Percentiles rank a stretch among this genome's conserved stretches.
Evolutionary conservation across 2,329 filamentous ascomycete species (phyloP).

Genomic region (Talaromyces islandicus): DNA sequence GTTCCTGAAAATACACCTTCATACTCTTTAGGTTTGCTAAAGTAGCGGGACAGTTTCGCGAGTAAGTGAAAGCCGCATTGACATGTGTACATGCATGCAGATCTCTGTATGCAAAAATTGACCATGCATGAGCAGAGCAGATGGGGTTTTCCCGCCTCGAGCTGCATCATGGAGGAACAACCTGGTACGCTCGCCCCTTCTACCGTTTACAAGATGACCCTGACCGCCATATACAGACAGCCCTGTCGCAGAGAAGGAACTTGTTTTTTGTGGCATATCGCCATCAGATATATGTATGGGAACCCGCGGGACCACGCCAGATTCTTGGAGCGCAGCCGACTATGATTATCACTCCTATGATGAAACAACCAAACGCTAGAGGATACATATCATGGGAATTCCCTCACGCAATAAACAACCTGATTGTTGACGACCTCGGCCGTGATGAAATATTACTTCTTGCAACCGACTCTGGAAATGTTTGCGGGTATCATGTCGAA

Average conservation of each 20-base stretch:
- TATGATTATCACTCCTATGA: slow-evolving; percentile 38
- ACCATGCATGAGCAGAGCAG: slow-evolving; percentile 18
- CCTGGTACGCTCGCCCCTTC: slow-evolving; percentile 23
- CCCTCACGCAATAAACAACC: slow-evolving; percentile 62
- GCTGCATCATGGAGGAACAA: slow-evolving; percentile 39
- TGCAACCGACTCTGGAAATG: slow-evolving; percentile 69
- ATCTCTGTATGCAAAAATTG: neutral
- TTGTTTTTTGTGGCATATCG: slow-evolving; percentile 40
- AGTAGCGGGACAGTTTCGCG: slow-evolving; percentile 16
- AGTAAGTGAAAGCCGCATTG: slow-evolving; percentile 12
- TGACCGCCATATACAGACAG: slow-evolving; percentile 24
- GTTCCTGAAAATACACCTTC: slow-evolving; percentile 11
- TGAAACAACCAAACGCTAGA: slow-evolving; percentile 34
- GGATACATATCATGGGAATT: slow-evolving; percentile 50
- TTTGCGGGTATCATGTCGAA: slow-evolving; percentile 63
- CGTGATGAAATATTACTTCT: slow-evolving; percentile 62
- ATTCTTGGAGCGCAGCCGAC: slow-evolving; percentile 30
- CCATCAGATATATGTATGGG: slow-evolving; percentile 39
- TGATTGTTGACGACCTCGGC: slow-evolving; percentile 64
- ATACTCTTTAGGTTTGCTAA: neutral
- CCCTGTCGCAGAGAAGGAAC: slow-evolving; percentile 42
- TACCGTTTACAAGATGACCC: neutral
- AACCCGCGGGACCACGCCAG: slow-evolving; percentile 37
- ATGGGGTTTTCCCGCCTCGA: slow-evolving; percentile 23
- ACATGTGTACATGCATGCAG: neutral